Percentiles rank a stretch among this genome's conserved stretches.
Conservation (phyloP, 2,329 filamentous ascomycete species). For the Calonectria fujianensis region DNA sequence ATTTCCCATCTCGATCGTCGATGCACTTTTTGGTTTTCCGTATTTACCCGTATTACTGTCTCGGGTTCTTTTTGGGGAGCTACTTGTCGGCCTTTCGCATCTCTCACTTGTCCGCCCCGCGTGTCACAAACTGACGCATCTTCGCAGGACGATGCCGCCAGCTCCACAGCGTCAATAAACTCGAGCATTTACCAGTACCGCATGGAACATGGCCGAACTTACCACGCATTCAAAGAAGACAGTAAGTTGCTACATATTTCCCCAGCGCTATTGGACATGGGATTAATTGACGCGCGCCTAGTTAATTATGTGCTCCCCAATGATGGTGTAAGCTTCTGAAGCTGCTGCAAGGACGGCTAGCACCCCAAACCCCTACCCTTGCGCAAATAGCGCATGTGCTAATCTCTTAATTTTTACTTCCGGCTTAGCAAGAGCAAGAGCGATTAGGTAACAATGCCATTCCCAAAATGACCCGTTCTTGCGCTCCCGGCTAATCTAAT, state of each 20-base stretch:
- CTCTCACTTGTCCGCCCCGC: neutral
- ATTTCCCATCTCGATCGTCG: neutral
- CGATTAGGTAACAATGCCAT: conserved; percentile 52
- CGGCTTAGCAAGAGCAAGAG: conserved; percentile 56
- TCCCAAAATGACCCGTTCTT: neutral
- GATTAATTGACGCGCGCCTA: conserved; percentile 8
- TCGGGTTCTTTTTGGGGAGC: neutral
- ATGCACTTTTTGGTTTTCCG: neutral
- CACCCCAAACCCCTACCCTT: neutral
- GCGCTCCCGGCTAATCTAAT: neutral
- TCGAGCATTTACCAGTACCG: conserved; percentile 62
- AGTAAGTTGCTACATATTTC: conserved; percentile 47
- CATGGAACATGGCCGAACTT: conserved; percentile 62
- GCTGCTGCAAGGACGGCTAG: neutral
- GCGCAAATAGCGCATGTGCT: conserved; percentile 29
- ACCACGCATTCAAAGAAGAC: conserved; percentile 58
- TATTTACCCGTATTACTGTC: neutral
- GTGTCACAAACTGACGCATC: conserved; percentile 14
- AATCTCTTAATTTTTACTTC: conserved; percentile 29
- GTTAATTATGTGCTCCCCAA: conserved; percentile 58
- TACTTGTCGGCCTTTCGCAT: neutral
- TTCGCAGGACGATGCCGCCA: conserved; percentile 51
- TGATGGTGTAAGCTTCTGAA: conserved; percentile 50
- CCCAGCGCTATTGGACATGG: neutral
- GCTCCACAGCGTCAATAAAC: conserved; percentile 57